Percentiles rank a stretch among this genome's conserved stretches.
Evolutionary conservation across 2,329 filamentous ascomycete genomes (phyloP).

Genomic region (Paecilomyces sp.): DNA sequence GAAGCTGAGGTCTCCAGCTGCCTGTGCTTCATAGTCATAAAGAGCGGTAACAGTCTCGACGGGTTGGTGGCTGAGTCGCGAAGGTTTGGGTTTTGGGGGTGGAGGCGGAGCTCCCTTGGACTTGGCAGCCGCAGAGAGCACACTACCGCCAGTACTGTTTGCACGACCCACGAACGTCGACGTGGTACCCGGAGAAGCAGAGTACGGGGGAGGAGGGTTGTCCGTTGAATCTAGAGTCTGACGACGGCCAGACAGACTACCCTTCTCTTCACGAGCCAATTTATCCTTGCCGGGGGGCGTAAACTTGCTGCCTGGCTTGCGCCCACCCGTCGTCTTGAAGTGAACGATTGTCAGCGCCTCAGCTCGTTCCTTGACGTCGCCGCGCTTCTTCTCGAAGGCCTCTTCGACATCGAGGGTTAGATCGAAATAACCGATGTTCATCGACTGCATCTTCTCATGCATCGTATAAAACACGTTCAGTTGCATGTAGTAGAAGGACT

Average conservation of each 20-base stretch:
- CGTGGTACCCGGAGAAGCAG: conserved; percentile 32
- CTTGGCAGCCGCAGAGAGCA: conserved; percentile 54
- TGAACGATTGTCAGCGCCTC: conserved; percentile 80
- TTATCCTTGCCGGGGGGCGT: conserved; percentile 24
- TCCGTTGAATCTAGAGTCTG: conserved; percentile 43
- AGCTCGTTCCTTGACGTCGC: conserved; percentile 78
- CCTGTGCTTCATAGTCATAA: conserved; percentile 94
- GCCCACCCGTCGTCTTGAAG: conserved; percentile 78
- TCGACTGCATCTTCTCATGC: conserved; percentile 94
- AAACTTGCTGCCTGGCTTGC: conserved; percentile 25
- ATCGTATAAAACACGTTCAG: conserved; percentile 98
- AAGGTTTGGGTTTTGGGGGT: conserved; percentile 78
- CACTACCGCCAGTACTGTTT: conserved; percentile 35
- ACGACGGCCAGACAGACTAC: conserved; percentile 20
- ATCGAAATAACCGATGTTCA: conserved; percentile 97
- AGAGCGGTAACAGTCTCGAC: conserved; percentile 80
- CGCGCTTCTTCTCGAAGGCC: conserved; percentile 81
- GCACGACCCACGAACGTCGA: conserved; percentile 29
- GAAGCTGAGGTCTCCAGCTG: conserved; percentile 90
- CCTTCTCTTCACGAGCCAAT: conserved; percentile 29
- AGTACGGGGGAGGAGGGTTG: conserved; percentile 66
- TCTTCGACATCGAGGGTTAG: conserved; percentile 85
- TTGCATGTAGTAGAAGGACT: conserved; percentile 99
- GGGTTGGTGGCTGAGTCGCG: conserved; percentile 58
- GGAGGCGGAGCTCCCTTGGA: conserved; percentile 54